Percentiles rank a stretch among this genome's conserved stretches.
phyloP scores from a whole-genome alignment of 352 stramenopile genomes.

The Phytophthora vignae region DNA sequence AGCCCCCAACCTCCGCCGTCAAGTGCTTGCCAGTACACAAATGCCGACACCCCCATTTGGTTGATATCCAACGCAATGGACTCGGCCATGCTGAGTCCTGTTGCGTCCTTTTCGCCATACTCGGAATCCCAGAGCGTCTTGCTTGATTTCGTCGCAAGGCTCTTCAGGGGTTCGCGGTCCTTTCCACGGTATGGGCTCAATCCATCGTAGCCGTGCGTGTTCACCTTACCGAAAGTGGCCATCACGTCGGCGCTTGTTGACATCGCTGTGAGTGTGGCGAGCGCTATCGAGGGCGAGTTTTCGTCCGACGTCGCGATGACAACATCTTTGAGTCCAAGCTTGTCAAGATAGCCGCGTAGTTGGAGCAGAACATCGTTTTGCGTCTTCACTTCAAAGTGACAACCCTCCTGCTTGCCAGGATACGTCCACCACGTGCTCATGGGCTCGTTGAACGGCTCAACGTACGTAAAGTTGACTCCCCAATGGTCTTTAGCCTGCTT shows the following conservation, averaged over 20 bases:
- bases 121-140: slow-evolving; percentile 72
- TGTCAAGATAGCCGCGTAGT: slow-evolving; percentile 48
- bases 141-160: slow-evolving; percentile 29
- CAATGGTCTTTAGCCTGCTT: slow-evolving; percentile 53
- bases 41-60: slow-evolving; percentile 60
- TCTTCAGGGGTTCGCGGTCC: slow-evolving; percentile 45
- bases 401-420: slow-evolving; percentile 58
- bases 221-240: slow-evolving; percentile 53
- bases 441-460: slow-evolving; percentile 70
- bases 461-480: slow-evolving; percentile 59
- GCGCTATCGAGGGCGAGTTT: slow-evolving; percentile 50
- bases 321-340: slow-evolving; percentile 35
- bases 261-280: slow-evolving; percentile 46
- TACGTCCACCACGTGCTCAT: slow-evolving; percentile 61
- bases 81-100: slow-evolving; percentile 56
- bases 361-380: slow-evolving; percentile 55
- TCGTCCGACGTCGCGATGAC: slow-evolving; percentile 59
- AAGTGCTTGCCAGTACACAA: slow-evolving; percentile 75
- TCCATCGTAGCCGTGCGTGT: slow-evolving; percentile 66
- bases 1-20: slow-evolving; percentile 64
- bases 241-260: slow-evolving; percentile 33
- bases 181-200: slow-evolving; percentile 49
- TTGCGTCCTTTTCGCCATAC: slow-evolving; percentile 59
- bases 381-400: slow-evolving; percentile 52
- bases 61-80: slow-evolving; percentile 65